Evolutionary conservation across 2,329 filamentous ascomycete species (phyloP), one percentile per base, ranked within the genome.

Genomic region (Neopestalotiopsis sp.): DNA sequence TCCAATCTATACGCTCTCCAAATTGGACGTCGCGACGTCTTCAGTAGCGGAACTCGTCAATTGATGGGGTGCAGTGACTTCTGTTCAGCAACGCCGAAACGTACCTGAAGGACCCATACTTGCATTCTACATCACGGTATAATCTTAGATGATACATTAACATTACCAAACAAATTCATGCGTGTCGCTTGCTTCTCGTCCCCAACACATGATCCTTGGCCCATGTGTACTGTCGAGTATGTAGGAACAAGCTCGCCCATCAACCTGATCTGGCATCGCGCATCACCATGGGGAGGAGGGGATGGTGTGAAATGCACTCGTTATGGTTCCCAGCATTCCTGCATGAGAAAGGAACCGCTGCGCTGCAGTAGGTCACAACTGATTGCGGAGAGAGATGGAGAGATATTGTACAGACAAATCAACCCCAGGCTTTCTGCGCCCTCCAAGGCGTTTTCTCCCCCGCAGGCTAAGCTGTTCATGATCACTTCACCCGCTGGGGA

Each of bases 381-480:
- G 13, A 34, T 38, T 62, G 66, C 40, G 66, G 57, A 67, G 66
- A 30, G 59, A 28, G 24, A 28, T 28, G 24, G 24, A 28, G 24
- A 28, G 24, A 28, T 28, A 28, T 28, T 28, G 24, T 28, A 28
- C 24, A 28, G 24, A 53, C 6, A 20, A 20, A 9, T n/a, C 17
- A 63, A 63, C 66, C 66, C 66, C 66, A 67, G 66, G 66, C 42
- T 32, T 56, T 56, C 14, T 38, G 20, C 65, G 9, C 57, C 34
- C 53, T 34, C 34, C n/a, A 61, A n/a, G 53, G n/a, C 32, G 17
- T 58, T 9, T 24, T 20, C 38, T 30, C 20, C 66, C 66, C 66
- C 66, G 59, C 66, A 67, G 34, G 66, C 66, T 67, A 67, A 63
- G 57, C 66, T 67, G 40, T 63, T 67, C 66, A 38, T 38, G 58